Evolutionary conservation across 2,329 filamentous ascomycete genomes (phyloP).

Genomic region (Sporothrix euskadiensis): DNA sequence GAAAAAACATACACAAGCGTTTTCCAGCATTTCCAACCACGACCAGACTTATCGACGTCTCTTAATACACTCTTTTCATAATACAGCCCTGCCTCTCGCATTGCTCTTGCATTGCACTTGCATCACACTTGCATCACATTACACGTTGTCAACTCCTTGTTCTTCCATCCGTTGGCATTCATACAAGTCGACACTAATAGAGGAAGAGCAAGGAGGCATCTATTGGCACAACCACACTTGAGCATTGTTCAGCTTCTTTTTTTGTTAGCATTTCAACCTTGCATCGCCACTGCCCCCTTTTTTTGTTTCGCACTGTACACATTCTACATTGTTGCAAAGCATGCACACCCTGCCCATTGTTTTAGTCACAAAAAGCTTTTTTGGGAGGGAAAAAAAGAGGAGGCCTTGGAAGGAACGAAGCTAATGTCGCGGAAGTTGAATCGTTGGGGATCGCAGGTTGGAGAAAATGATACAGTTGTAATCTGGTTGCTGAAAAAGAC

Average conservation of each 20-base stretch:
- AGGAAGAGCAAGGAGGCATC: background rate
- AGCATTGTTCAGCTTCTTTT: background rate
- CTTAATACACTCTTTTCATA: background rate
- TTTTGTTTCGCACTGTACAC: slow-evolving; percentile 12
- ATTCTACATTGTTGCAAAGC: background rate
- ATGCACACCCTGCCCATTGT: background rate
- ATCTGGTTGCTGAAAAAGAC: background rate
- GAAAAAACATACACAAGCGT: background rate
- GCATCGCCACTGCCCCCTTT: background rate
- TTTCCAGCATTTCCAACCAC: background rate
- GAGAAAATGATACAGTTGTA: background rate
- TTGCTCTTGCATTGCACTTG: background rate
- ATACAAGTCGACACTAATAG: background rate
- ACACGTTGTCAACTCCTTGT: background rate
- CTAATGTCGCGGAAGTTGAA: slow-evolving; percentile 14
- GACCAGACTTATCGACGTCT: background rate
- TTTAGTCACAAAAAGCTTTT: background rate
- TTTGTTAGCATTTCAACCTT: background rate
- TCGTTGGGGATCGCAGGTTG: background rate
- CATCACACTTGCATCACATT: background rate
- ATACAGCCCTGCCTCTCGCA: too few relatives aligned
- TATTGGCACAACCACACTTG: background rate
- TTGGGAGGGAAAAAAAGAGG: background rate
- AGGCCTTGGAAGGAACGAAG: background rate
- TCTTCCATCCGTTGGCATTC: background rate